Evolutionary conservation across 202 grass and related monocot genomes (phyloP).

Genomic region (Elaeis oleifera): DNA sequence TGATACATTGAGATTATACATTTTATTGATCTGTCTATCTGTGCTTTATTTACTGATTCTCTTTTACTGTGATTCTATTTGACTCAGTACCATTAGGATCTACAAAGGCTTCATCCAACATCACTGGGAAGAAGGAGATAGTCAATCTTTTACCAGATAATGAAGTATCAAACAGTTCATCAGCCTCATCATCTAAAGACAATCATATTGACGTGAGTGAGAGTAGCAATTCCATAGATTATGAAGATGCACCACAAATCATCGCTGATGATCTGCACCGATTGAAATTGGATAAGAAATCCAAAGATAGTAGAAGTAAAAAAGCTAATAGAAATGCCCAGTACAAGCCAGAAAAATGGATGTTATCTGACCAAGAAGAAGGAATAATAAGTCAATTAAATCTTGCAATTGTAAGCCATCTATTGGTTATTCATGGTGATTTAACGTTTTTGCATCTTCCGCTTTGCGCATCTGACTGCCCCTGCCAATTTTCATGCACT

Average conservation of each 20-base stretch:
- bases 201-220: slow-evolving; percentile 12
- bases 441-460: not conserved
- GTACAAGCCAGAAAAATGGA: slow-evolving; percentile 85
- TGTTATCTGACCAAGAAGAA: slow-evolving; percentile 41
- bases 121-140: slow-evolving; percentile 24
- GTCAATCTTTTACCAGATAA: slow-evolving; percentile 23
- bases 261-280: slow-evolving; percentile 38
- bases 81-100: slow-evolving; percentile 18
- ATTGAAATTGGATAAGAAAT: slow-evolving; percentile 57
- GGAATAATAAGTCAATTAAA: slow-evolving; percentile 49
- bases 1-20: no score
- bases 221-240: slow-evolving; percentile 16
- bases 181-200: slow-evolving; percentile 4
- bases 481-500: not conserved
- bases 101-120: slow-evolving; percentile 18
- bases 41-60: not conserved
- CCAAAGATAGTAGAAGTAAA: slow-evolving; percentile 34
- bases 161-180: slow-evolving; percentile 15
- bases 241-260: slow-evolving; percentile 23
- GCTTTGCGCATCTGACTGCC: no score
- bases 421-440: not conserved
- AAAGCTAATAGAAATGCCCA: slow-evolving; percentile 35
- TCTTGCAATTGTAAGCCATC: slow-evolving; percentile 70
- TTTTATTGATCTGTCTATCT: no score
- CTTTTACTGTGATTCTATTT: slow-evolving; percentile 26